Base-by-base conservation (phyloP, 2,329 filamentous ascomycete species). In the Talaromyces sp. region DNA sequence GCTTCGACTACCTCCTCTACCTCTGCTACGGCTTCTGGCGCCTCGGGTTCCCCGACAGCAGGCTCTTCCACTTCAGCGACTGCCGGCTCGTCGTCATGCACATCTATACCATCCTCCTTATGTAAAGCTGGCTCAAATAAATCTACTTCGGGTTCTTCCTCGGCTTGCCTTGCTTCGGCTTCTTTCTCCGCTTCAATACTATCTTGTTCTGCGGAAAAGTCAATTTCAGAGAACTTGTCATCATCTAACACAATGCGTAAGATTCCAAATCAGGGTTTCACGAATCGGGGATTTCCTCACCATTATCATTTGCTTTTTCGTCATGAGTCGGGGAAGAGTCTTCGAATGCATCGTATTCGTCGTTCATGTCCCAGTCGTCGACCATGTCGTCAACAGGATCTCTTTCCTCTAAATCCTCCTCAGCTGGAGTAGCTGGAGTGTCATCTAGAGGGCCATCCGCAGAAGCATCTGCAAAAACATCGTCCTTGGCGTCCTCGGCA, bases 181-280 rank as follows among this genome's bases (percentile, higher is more conserved):
- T 71, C 74, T 58, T 77, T 77, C 62, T 77, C 75, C 6, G 71
- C 72, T 45, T 74, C 73, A 63, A 77, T 71, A 62, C 71, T 68
- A 45, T 74, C 75, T 43, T 66, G 67, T 61, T 70, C 75, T 65
- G 70, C 73, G 35, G 68, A 68, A 65, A 70, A 70, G 68, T 76
- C 70, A 65, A 69, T 71, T 50, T 75, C 74, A 67, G 75, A 73
- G 67, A 77, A 76, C 41, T 49, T 58, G 41, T 71, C 73, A 66
- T 75, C 73, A 64, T 76, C 75, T 77, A 64, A 39, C 45, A 58
- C 63, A 67, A 54, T 67, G 35, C 50, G 69, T 62, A 33, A 31
- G 49, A 63, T 62, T 60, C 50, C 68, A 43, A 68, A 76, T 74
- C 73, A 67, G 72, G 69, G 63, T 65, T 69, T 63, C 67, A 64